Base-by-base conservation (phyloP, 192 early-diverging fungal genomes). In the Backusella liffmaniae region DNA sequence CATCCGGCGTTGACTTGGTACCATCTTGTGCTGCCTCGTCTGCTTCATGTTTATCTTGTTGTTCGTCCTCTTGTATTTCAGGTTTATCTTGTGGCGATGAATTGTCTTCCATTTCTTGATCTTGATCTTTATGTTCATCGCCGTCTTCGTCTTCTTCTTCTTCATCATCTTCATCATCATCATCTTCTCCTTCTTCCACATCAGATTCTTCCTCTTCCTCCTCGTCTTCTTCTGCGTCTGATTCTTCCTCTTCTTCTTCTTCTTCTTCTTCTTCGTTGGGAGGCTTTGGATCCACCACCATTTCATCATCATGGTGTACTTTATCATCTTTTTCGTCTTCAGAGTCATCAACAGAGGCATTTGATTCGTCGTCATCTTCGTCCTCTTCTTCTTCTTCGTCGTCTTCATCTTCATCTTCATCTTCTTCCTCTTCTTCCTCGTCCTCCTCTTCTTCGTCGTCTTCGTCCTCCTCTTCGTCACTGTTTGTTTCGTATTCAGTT, bases 191-290 rank as follows among this genome's bases (percentile, higher is more conserved):
- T 72, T 71, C 83, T 29, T 66, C 71, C 18, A 78, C 77, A 2
- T 66, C 73, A 0, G 36, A 66, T n/a, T 73, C 35, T 26, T 73
- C 53, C 1, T 53, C 71, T 18, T 72, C 71, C 4, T 72, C 70
- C 12, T 71, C 70, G 34, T 72, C 71, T n/a, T 35, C 71, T 21
- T 72, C 71, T 16, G 56, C 71, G 2, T 72, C 71, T 2, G 34
- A 51, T n/a, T 78, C 77, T n/a, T 80, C 82, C 1, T 83, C 83
- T 36, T 82, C 78, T 0, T 73, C 80, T 10, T 86, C 80, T 13
- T 76, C 77, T 1, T 80, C 80, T 5, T 81, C 79, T 21, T 80
- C 80, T 8, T 51, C 78, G 16, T 73, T 81, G 15, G 53, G 70
- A 36, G 82, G 77, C 5, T 67, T 72, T 1, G 46, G 51, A n/a